phyloP scores from a whole-genome alignment of 495 filamentous ascomycete species.

The Terfezia boudieri region DNA sequence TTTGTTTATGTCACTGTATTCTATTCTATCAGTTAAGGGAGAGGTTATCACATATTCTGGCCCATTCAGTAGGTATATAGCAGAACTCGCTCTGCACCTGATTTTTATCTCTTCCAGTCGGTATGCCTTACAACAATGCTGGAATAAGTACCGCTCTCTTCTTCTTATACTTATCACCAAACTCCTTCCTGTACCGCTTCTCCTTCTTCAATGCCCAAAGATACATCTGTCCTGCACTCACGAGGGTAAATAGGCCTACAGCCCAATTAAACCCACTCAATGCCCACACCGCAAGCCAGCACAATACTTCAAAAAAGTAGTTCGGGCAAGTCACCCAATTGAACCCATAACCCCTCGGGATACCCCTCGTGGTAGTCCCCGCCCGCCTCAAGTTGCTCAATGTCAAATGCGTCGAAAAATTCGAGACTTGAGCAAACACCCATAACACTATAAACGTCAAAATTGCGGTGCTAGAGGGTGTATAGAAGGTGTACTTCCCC shows the following conservation, averaged over 20 bases:
- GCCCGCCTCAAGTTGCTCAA: slow-evolving; percentile 50
- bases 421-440: slow-evolving; percentile 51
- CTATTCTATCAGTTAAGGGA: no score
- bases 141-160: slow-evolving; percentile 68
- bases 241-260: slow-evolving; percentile 44
- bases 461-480: slow-evolving; percentile 22
- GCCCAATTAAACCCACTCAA: slow-evolving; percentile 54
- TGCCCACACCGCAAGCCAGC: slow-evolving; percentile 59
- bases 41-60: no score
- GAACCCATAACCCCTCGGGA: slow-evolving; percentile 76
- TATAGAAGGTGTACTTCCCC: slow-evolving; percentile 13
- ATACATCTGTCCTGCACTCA: slow-evolving; percentile 54
- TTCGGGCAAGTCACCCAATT: slow-evolving; percentile 79
- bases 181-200: slow-evolving; percentile 65
- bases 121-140: slow-evolving; percentile 24
- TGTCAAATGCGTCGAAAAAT: slow-evolving; percentile 54
- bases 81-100: no score
- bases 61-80: no score
- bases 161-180: slow-evolving; percentile 71
- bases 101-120: no score
- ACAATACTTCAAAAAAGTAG: slow-evolving; percentile 77
- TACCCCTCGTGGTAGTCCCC: slow-evolving; percentile 68
- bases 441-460: slow-evolving; percentile 47
- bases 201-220: slow-evolving; percentile 86
- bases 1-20: no score